These are phyloP conservation scores for Corchorus olitorius DNA, from an alignment of 345 rosid genomes.

Conservation along the genomic window DNA sequence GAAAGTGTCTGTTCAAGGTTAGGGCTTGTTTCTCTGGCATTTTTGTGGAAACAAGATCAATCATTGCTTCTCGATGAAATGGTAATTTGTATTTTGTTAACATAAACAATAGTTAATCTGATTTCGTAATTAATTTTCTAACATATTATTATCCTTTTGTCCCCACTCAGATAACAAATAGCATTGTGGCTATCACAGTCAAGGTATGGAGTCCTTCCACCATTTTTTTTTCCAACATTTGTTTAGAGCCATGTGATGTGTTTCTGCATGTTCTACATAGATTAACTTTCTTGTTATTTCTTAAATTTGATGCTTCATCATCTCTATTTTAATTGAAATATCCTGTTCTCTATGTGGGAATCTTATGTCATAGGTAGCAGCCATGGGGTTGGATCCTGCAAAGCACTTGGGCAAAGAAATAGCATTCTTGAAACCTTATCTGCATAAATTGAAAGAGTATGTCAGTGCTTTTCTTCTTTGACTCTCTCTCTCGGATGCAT, in stretches of 20 bases:
- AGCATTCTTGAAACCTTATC: constrained; percentile 61
- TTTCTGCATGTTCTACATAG: constrained; percentile 2
- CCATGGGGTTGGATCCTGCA: constrained; percentile 86
- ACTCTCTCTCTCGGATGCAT: neutral
- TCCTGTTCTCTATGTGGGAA: neutral
- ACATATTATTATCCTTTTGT: constrained; percentile 21
- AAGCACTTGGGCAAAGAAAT: constrained; percentile 93
- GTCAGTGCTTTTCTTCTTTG: constrained; percentile 20
- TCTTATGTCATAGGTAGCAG: constrained; percentile 68
- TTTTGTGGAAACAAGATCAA: constrained; percentile 98
- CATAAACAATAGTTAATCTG: constrained; percentile 16
- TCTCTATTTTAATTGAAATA: neutral
- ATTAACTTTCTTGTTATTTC: neutral
- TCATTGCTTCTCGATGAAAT: constrained; percentile 90
- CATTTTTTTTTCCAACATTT: neutral
- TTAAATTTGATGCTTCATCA: neutral
- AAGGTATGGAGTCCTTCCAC: constrained; percentile 53
- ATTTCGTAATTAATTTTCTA: constrained; percentile 11
- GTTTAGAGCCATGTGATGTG: neutral
- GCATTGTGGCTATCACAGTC: constrained; percentile 71
- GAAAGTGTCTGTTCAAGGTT: constrained; percentile 97
- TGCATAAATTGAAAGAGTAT: constrained; percentile 89
- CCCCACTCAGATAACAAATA: constrained; percentile 60
- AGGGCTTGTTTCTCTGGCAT: constrained; percentile 97
- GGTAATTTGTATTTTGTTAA: constrained; percentile 51